phyloP scores from a whole-genome alignment of 139 green algal genomes.

The Haematococcus lacustris region DNA sequence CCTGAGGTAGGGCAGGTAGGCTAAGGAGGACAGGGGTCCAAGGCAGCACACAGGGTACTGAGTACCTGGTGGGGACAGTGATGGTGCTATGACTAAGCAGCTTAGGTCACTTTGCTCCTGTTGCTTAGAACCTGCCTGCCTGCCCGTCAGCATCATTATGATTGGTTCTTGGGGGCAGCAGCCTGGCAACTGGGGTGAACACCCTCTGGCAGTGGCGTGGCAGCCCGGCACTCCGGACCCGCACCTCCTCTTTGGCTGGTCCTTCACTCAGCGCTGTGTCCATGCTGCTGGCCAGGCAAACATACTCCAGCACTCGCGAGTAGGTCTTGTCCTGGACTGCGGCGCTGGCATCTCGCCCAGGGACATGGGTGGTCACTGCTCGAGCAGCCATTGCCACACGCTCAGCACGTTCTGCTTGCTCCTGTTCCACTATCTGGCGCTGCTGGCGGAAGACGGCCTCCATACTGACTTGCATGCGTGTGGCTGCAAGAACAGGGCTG shows the following conservation, averaged over 20 bases:
- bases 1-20: no score
- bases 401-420: slow-evolving; percentile 25
- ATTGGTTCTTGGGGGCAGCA: background rate
- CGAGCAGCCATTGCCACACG: slow-evolving; percentile 22
- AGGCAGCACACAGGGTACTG: background rate
- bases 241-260: slow-evolving; percentile 24
- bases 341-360: background rate
- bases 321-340: slow-evolving; percentile 27
- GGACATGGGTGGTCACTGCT: background rate
- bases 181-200: background rate
- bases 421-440: slow-evolving; percentile 27
- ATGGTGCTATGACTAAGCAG: background rate
- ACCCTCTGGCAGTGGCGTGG: background rate
- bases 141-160: background rate
- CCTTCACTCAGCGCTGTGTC: slow-evolving; percentile 20
- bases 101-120: background rate
- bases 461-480: slow-evolving; percentile 38
- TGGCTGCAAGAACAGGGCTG: slow-evolving; percentile 16
- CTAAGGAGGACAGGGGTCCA: no score
- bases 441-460: slow-evolving; percentile 39
- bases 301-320: slow-evolving; percentile 31
- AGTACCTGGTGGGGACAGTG: background rate
- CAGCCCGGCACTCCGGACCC: background rate
- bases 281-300: slow-evolving; percentile 24
- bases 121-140: background rate